Conservation (phyloP, 192 early-diverging fungal genomes). For the Coemansia sp. region DNA sequence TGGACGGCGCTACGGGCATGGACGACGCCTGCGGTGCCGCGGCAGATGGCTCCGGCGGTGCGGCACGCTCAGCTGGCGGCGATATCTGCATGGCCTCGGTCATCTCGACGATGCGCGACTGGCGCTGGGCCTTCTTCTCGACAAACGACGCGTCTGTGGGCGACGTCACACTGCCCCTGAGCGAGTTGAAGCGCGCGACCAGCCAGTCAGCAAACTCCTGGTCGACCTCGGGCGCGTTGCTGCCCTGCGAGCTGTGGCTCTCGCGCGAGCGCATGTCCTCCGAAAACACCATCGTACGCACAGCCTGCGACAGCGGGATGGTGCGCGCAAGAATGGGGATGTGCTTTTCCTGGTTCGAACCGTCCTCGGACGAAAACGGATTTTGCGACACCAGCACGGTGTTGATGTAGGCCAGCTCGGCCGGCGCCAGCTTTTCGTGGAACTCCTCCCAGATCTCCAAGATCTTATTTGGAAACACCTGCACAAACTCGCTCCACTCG, state of each 20-base stretch:
- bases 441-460: slow-evolving; percentile 46
- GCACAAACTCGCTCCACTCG: slow-evolving; percentile 49
- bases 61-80: neutral
- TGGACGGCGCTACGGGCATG: slow-evolving; percentile 6
- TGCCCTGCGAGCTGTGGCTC: slow-evolving; percentile 40
- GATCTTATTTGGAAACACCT: slow-evolving; percentile 45
- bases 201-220: slow-evolving; percentile 51
- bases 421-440: slow-evolving; percentile 28
- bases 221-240: slow-evolving; percentile 32
- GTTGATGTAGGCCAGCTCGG: slow-evolving; percentile 41
- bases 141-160: slow-evolving; percentile 26
- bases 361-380: slow-evolving; percentile 33
- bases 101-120: slow-evolving; percentile 3
- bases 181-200: slow-evolving; percentile 40
- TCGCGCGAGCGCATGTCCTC: slow-evolving; percentile 45
- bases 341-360: slow-evolving; percentile 26
- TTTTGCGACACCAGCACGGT: slow-evolving; percentile 48
- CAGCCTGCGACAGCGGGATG: slow-evolving; percentile 42
- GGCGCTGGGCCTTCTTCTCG: slow-evolving; percentile 11
- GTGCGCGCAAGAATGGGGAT: slow-evolving; percentile 43
- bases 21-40: too few relatives aligned
- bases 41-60: neutral
- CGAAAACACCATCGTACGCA: slow-evolving; percentile 39
- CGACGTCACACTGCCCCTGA: slow-evolving; percentile 21
- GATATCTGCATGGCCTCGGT: neutral